A percentile compares a stretch with the other conserved stretches of the same genome.
Evolutionary conservation across 2,329 filamentous ascomycete genomes (phyloP).

Genomic region (Neospermospora avenae): DNA sequence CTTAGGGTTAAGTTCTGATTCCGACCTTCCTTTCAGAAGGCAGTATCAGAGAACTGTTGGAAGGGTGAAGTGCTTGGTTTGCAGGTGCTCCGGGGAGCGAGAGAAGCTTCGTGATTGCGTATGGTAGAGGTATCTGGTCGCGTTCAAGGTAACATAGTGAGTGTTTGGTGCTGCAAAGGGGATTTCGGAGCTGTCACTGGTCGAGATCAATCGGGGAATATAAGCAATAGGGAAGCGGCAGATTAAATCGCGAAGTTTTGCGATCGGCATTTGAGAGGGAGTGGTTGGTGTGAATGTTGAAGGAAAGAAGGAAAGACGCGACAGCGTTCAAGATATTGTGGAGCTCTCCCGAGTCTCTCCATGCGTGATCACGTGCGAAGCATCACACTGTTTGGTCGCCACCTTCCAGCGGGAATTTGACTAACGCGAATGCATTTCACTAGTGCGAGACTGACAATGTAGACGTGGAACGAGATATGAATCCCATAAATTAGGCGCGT

Average conservation of each 20-base stretch:
- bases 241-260: conserved; percentile 19
- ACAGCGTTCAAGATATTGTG: neutral
- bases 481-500: too few species aligned
- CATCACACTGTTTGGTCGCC: too few species aligned
- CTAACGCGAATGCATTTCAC: too few species aligned
- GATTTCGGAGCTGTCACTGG: conserved; percentile 19
- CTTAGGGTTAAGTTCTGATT: conserved; percentile 98
- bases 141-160: conserved; percentile 19
- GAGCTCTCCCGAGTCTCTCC: too few species aligned
- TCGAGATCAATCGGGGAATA: conserved; percentile 17
- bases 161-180: conserved; percentile 29
- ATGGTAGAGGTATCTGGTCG: conserved; percentile 23
- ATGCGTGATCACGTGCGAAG: too few species aligned
- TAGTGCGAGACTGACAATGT: too few species aligned
- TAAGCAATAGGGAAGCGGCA: conserved; percentile 9
- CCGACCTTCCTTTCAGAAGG: conserved; percentile 69
- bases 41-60: conserved; percentile 73
- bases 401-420: too few species aligned
- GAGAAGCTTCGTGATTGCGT: conserved; percentile 43
- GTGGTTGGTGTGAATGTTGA: conserved; percentile 24
- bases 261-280: conserved; percentile 28
- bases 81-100: conserved; percentile 36
- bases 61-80: conserved; percentile 69
- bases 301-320: conserved; percentile 7
- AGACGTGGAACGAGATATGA: too few species aligned